Evolutionary conservation across 2,329 filamentous ascomycete genomes (phyloP), one percentile per base, ranked within the genome.

Genomic region (Botryotinia convoluta): DNA sequence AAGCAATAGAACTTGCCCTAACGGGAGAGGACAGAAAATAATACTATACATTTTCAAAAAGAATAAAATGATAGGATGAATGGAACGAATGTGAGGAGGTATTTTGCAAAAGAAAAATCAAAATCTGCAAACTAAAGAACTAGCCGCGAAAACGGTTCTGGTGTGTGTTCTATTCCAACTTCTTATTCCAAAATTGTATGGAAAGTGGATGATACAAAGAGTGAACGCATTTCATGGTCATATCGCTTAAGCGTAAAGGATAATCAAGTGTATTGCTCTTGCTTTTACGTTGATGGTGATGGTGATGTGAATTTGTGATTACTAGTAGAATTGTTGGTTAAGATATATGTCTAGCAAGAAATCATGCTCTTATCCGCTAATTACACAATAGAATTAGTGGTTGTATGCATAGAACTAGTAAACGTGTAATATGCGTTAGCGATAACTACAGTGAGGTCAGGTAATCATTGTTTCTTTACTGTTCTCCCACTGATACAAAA

Each of bases 1-100:
- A 59, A 22, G 57, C 4, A 22, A 8, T 12, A 22, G 5, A 4
- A 29, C 1, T 18, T 51, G 26, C 6, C 0, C 5, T 10, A 10
- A 10, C 18, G 8, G 16, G 54, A 35, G 18, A 59, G 6, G 14
- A 22, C 4, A 26, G 18, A 60, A 35, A 22, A 5, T 1, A 35
- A 35, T 20, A 5, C 9, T 10, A 35, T 20, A 10, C 22, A 10
- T 20, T 59, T 35, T 35, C 1, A 3, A 22, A 26, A 35, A 35
- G 7, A 10, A 60, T 0, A 10, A 22, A 5, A 14, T n/a, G 10
- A n/a, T 32, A 32, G 4, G 3, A 12, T 59, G 1, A 4, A 57
- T 2, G 32, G 6, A 60, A 22, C 9, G 5, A 5, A 35, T 60
- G 4, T 12, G 57, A 60, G 57, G 57, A 60, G 57, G 20, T 5